A percentile compares a stretch with the other conserved stretches of the same genome.
phyloP scores from a whole-genome alignment of 2,329 filamentous ascomycete species.

The Clonostachys solani region DNA sequence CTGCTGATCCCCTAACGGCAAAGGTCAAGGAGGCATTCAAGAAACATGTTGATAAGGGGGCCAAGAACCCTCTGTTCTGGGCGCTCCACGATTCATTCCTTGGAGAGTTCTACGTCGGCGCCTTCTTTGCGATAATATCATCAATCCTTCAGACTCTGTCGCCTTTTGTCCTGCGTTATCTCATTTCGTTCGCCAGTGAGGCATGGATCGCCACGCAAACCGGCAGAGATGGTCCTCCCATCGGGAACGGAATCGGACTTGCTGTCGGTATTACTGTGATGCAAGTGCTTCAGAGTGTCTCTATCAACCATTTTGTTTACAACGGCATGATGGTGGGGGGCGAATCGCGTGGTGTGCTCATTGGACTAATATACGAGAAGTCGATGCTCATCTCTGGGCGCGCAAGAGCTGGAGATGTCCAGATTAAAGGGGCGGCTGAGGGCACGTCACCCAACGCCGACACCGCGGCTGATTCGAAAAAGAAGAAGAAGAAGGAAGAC shows the following conservation, averaged over 20 bases:
- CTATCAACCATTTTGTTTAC: conserved; percentile 89
- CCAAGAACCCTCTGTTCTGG: conserved; percentile 70
- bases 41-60: conserved; percentile 60
- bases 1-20: conserved; percentile 63
- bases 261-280: conserved; percentile 81
- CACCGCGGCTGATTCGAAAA: conserved; percentile 36
- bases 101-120: conserved; percentile 80
- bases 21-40: conserved; percentile 67
- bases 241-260: conserved; percentile 75
- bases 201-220: conserved; percentile 64
- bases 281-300: conserved; percentile 78
- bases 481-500: conserved; percentile 24
- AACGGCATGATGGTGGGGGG: conserved; percentile 89
- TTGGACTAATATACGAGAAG: conserved; percentile 87
- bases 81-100: conserved; percentile 85
- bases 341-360: conserved; percentile 74
- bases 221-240: conserved; percentile 53
- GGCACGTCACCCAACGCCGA: conserved; percentile 34
- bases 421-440: conserved; percentile 11
- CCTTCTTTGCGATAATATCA: conserved; percentile 69
- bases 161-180: conserved; percentile 78
- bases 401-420: conserved; percentile 75
- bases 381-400: conserved; percentile 83
- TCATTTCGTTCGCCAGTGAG: conserved; percentile 80
- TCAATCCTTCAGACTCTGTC: conserved; percentile 75